Base-by-base conservation (phyloP, 495 filamentous ascomycete genomes). In the Margaritispora aquatica region DNA sequence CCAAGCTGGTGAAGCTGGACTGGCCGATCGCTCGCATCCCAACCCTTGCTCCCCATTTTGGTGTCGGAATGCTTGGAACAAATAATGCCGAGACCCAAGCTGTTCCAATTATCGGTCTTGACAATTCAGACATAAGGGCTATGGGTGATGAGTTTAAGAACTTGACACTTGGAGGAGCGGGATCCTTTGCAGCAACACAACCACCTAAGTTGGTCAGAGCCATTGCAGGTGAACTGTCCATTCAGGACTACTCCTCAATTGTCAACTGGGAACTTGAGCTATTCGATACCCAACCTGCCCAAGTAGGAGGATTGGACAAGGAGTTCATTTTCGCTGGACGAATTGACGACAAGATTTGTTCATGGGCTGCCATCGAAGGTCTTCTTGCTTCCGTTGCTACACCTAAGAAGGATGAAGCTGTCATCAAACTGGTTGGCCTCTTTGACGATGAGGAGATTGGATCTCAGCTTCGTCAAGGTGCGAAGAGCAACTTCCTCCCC, bases 361-460 rank as follows among this genome's bases (percentile, higher is more conserved):
- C 88, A 51, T 98, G 87, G 80, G 83, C 92, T 15, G 94, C 94
- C 17, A 85, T 96, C 55, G 85, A 95, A 73, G 94, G 84, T 3
- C 84, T 98, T 0, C 76, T 97, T 19, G 85, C 86, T 36, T 72
- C 80, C 13, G 79, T 84, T 44, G 59, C 72, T 49, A 69, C 75
- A 20, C 73, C 76, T 23, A 66, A 68, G 4, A 53, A 52, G 9
- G 53, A 63, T 11, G 73, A 75, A 17, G 80, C 83, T 53, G 78
- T 84, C 38, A 85, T 98, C 67, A 92, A 92, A 74, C 75, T 96
- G 57, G 89, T 94, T 27, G 90, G 85, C 23, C 86, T 96, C 68
- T 97, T 97, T 69, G 94, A 98, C 68, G 89, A 96, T 66, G 94
- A 98, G 68, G 94, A 98, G 69, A 94, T 98, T 62, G 94, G 94